Evolutionary conservation across 768 basidiomycete species (phyloP), one percentile per base, ranked within the genome.

Genomic region (Amanita fuliginea): DNA sequence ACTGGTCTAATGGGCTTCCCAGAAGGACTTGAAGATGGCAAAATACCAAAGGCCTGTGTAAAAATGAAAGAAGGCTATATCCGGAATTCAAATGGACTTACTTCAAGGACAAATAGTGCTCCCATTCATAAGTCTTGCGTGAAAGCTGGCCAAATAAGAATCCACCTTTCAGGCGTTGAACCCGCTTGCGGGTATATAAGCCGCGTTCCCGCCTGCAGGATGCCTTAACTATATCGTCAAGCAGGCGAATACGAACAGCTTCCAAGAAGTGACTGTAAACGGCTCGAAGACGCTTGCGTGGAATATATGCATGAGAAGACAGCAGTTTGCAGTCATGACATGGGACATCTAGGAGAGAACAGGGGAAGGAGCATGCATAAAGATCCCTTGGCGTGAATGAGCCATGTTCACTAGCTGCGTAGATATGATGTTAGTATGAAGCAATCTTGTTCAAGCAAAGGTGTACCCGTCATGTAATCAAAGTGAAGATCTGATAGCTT

Each of bases 41-140:
- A 54, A 76, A 76, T 3, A 82, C 65, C 30, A 85, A 66, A 13
- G 83, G 74, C 47, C 83, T 80, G 21, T 18, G 35, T 16, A 53
- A 33, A 32, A 37, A 16, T 33, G 40, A 48, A 24, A 13, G 24
- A 45, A 21, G 47, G 21, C 33, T 22, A 2, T 22, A 26, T 16
- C 21, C 24, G 24, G n/a, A 40, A 39, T 43, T 21, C 42, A 14
- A 16, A 45, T 39, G 42, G 14, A 52, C 43, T 54, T 56, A 74
- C 80, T 77, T 73, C 37, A 70, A 67, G 22, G 65, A 67, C 4
- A 73, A 64, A 49, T 72, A 70, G 54, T 75, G 71, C 33, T 83
- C 72, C 83, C 83, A 85, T 13, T 75, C 74, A n/a, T 67, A 59
- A 19, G 74, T 74, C 85, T 85, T 86, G 58, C 81, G 78, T 21